Conservation (phyloP, 495 filamentous ascomycete genomes). For the Endocarpon pusillum region DNA sequence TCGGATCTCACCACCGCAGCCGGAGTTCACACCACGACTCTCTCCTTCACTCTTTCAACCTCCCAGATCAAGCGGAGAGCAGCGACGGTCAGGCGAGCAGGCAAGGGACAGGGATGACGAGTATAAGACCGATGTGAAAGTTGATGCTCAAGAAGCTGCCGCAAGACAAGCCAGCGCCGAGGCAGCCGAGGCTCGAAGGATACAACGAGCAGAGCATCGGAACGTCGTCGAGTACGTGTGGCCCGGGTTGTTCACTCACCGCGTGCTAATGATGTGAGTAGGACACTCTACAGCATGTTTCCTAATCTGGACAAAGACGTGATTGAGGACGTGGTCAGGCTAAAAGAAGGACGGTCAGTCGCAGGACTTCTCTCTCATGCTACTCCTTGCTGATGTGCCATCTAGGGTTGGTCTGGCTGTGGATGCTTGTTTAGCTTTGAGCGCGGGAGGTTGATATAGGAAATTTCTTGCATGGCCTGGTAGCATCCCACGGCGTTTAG, state of each 20-base stretch:
- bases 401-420: conserved; percentile 72
- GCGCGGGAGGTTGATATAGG: conserved; percentile 13
- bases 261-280: conserved; percentile 7
- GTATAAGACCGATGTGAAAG: conserved; percentile 13
- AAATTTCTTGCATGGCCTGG: no score
- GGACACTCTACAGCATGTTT: conserved; percentile 79
- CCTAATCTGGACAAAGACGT: conserved; percentile 78
- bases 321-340: conserved; percentile 82
- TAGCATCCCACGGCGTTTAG: no score
- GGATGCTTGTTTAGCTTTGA: conserved; percentile 79
- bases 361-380: conserved; percentile 1
- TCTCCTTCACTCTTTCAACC: conserved; percentile 39
- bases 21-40: conserved; percentile 38
- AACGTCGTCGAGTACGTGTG: conserved; percentile 60
- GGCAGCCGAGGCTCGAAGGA: conserved; percentile 68
- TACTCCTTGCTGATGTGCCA: conserved; percentile 9
- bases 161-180: conserved; percentile 87
- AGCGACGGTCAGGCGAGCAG: conserved; percentile 29
- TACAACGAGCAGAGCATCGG: conserved; percentile 70
- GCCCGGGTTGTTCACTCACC: not conserved
- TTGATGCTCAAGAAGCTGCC: conserved; percentile 70
- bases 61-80: conserved; percentile 26
- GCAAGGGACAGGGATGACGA: conserved; percentile 17
- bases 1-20: conserved; percentile 40
- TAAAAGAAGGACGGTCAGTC: conserved; percentile 78